Base-by-base conservation (phyloP, 2,329 filamentous ascomycete species). In the Fusarium graminum region DNA sequence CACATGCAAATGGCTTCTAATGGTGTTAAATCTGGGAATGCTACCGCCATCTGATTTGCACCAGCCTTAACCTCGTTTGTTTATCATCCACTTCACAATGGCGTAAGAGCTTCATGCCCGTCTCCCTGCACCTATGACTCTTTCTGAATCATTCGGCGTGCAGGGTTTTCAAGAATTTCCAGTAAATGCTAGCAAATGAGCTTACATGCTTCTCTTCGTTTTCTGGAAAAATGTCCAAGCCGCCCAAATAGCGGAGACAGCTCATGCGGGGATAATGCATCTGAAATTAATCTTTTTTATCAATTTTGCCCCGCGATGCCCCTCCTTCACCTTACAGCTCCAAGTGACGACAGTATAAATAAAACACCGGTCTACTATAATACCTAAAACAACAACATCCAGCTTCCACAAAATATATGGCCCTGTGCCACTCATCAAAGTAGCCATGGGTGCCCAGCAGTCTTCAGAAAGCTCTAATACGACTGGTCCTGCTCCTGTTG, bases 381-480 rank as follows among this genome's bases (percentile, higher is more conserved):
- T 22, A 22, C 22, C 22, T 16, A 12, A 22, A 36, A 26, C 26
- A 26, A 10, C 12, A n/a, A 22, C 16, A 22, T 34, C 13, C n/a
- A 2, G 8, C 25, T 22, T 12, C n/a, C 42, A 44, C 22, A 13
- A 17, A 19, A n/a, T 26, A n/a, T 16, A 29, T 36, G 46, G 52
- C 47, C 41, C 52, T 13, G 39, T 38, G 51, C 49, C 52, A 13
- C 52, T 51, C 30, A 25, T 19, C 12, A 30, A 50, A 28, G 32
- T 52, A 52, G 63, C 38, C 39, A 85, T 88, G 86, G 86, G 86
- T 49, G 84, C 83, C 41, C 81, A 86, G 59, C 86, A 88, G 75
- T 88, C 86, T 17, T 80, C 83, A 8, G 73, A 72, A 47, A 76
- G 76, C 36, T 76, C 77, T 26, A 66, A 74, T 57, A 69, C 73